Conservation (phyloP, 2,329 filamentous ascomycete species). For the Berkeleyomyces rouxiae region DNA sequence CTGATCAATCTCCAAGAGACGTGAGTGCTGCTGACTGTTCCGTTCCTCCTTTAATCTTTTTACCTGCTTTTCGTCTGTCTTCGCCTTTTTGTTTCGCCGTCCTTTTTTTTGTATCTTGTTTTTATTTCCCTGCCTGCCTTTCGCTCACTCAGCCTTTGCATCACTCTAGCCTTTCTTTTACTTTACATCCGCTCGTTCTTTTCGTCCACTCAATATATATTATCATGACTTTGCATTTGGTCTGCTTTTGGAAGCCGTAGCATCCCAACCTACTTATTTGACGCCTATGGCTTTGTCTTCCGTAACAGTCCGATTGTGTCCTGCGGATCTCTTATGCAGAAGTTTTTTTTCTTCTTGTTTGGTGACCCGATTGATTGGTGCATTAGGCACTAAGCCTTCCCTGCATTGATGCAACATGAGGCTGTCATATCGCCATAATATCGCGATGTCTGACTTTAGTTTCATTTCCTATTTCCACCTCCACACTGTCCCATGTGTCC, state of each 20-base stretch:
- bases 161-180: neutral
- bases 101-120: neutral
- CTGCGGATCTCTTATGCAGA: no score
- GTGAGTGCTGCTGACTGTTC: constrained; percentile 2
- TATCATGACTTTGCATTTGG: neutral
- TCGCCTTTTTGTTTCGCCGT: neutral
- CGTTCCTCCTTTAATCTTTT: neutral
- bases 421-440: neutral
- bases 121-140: neutral
- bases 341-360: neutral
- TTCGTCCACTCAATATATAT: neutral
- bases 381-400: neutral
- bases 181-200: neutral
- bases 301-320: no score
- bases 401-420: neutral
- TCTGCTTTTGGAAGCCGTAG: no score
- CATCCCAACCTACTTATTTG: no score
- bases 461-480: neutral
- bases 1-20: constrained; percentile 9
- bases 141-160: neutral
- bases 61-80: neutral
- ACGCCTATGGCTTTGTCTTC: no score
- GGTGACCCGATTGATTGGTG: neutral
- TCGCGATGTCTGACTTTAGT: neutral
- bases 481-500: neutral